phyloP scores from a whole-genome alignment of 2,329 filamentous ascomycete species.

The Chaetomiaceae sp. region DNA sequence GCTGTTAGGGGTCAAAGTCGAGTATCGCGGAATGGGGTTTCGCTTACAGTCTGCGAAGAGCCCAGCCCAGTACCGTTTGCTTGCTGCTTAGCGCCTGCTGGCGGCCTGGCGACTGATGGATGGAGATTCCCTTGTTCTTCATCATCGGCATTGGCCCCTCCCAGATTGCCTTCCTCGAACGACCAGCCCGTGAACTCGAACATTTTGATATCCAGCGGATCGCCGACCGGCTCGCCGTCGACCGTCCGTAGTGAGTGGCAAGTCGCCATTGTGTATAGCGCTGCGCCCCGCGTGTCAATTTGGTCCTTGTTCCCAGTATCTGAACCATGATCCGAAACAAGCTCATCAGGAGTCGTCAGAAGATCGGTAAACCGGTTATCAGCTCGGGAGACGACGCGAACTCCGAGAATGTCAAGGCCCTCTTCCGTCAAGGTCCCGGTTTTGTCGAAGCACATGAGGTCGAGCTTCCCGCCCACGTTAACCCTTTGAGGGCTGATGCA shows the following conservation, averaged over 20 bases:
- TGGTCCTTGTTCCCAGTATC: slow-evolving; percentile 28
- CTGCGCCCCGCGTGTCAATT: slow-evolving; percentile 47
- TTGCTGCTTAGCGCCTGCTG: slow-evolving; percentile 49
- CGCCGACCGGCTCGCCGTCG: slow-evolving; percentile 83
- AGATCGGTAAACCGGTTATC: slow-evolving; percentile 68
- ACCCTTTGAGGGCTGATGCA: slow-evolving; percentile 97
- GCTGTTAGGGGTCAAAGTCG: background rate
- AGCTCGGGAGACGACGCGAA: slow-evolving; percentile 68
- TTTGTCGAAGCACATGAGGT: slow-evolving; percentile 97
- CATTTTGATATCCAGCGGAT: slow-evolving; percentile 96
- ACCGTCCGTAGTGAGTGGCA: slow-evolving; percentile 88
- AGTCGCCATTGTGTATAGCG: slow-evolving; percentile 92
- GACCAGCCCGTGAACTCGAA: slow-evolving; percentile 94
- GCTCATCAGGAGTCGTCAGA: slow-evolving; percentile 59
- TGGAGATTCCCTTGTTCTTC: slow-evolving; percentile 72
- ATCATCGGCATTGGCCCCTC: slow-evolving; percentile 58
- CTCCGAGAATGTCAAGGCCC: slow-evolving; percentile 86
- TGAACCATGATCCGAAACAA: slow-evolving; percentile 41
- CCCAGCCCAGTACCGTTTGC: slow-evolving; percentile 42
- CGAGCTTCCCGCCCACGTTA: slow-evolving; percentile 92
- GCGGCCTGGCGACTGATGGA: slow-evolving; percentile 85
- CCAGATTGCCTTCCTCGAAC: slow-evolving; percentile 81
- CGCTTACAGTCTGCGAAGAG: slow-evolving; percentile 36
- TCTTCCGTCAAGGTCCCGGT: slow-evolving; percentile 98
- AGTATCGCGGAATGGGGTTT: background rate